Evolutionary conservation across 164 flowering plant species (phyloP).

Genomic region (Magnolia officinalis): DNA sequence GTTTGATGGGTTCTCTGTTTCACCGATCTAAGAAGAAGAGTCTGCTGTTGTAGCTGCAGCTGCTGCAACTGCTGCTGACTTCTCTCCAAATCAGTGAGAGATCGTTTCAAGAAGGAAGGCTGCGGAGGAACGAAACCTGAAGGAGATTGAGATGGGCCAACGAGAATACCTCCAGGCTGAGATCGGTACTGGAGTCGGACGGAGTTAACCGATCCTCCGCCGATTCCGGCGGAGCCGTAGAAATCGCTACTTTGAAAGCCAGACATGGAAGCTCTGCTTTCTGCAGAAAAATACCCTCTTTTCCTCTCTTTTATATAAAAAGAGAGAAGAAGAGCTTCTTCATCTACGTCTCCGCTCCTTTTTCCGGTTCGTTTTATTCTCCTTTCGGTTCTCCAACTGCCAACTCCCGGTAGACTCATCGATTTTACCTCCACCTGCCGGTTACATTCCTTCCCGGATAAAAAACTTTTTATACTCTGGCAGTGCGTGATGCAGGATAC

Average conservation of each 20-base stretch:
- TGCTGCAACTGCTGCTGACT: slow-evolving; percentile 19
- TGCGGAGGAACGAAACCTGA: slow-evolving; percentile 29
- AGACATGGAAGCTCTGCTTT: slow-evolving; percentile 9
- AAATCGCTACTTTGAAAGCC: slow-evolving; percentile 17
- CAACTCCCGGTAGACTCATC: neutral
- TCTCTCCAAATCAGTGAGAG: slow-evolving; percentile 43
- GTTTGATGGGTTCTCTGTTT: slow-evolving; percentile 47
- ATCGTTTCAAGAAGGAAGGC: slow-evolving; percentile 45
- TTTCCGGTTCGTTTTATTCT: neutral
- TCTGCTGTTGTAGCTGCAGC: slow-evolving; percentile 8
- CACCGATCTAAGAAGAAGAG: slow-evolving; percentile 50
- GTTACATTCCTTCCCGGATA: neutral
- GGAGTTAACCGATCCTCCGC: neutral
- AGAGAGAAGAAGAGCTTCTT: neutral
- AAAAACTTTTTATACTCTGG: neutral
- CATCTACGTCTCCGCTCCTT: neutral
- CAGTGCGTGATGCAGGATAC: neutral
- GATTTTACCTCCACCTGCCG: neutral
- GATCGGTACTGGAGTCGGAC: slow-evolving; percentile 13
- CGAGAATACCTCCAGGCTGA: slow-evolving; percentile 13
- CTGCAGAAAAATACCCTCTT: neutral
- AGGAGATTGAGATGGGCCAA: slow-evolving; percentile 17
- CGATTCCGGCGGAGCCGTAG: slow-evolving; percentile 11
- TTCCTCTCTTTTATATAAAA: too few species aligned
- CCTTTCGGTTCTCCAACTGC: neutral